Base-by-base conservation (phyloP, 108 stramenopile genomes). In the Cyclotella choctawhatcheeana region DNA sequence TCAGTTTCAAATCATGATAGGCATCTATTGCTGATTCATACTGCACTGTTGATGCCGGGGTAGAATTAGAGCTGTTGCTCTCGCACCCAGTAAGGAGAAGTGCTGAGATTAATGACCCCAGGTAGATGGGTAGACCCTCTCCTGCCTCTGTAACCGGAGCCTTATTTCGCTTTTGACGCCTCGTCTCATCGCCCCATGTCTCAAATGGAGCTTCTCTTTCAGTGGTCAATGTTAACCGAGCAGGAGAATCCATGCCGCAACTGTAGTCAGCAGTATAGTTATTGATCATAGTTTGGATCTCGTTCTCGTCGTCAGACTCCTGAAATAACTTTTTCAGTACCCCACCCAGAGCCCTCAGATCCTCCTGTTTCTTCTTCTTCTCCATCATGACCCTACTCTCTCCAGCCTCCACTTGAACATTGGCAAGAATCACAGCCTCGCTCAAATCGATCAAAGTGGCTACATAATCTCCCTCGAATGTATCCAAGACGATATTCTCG, bases 381-480 rank as follows among this genome's bases (percentile, higher is more conserved):
- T 48, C 58, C n/a, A n/a, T n/a, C 26, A 58, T 2, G 22, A 10
- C 20, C 3, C 10, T 22, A 18, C 3, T 22, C 3, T 52, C 51
- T 52, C 24, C 10, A 0, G 2, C 20, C 12, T 40, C 37, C 37
- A 40, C 37, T 40, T 40, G 18, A 18, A 14, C 63, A 18, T 73
- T 35, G 16, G 18, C 60, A 63, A 52, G 55, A 40, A 64, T 40
- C 34, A 73, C 22, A 21, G 72, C 52, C 21, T 63, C 61, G 0
- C 44, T 45, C n/a, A 64, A 52, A 53, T 63, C 72, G 44, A 73
- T 73, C 21, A 73, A 73, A 18, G 62, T 73, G 27, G 72, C 72
- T 18, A 64, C 62, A 52, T 73, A 74, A 22, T 74, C 58, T 14
- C 73, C 73, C 47, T 67, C 73, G 44, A 10, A 70, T 18, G 72